Conservation (phyloP, 306 rosid species). For the Vigna unguiculata region DNA sequence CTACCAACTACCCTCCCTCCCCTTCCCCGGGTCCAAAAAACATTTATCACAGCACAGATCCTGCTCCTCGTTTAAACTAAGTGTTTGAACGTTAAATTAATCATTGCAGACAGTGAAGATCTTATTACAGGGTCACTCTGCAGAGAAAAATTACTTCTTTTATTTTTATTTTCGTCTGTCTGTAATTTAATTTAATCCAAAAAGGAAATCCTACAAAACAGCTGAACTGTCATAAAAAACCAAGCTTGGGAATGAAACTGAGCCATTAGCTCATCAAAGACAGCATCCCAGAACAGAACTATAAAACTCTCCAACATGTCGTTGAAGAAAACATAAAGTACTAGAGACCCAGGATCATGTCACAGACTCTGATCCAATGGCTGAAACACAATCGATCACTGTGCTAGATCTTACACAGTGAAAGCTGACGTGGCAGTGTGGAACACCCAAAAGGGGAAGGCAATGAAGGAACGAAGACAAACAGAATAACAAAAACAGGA, state of each 20-base stretch:
- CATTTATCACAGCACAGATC: slow-evolving; percentile 8
- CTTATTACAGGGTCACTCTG: slow-evolving; percentile 28
- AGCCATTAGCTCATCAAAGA: neutral
- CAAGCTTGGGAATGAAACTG: neutral
- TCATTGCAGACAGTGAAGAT: slow-evolving; percentile 22
- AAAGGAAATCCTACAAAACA: slow-evolving; percentile 17
- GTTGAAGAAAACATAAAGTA: neutral
- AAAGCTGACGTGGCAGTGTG: neutral
- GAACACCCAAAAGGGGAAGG: slow-evolving; percentile 15
- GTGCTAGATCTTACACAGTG: slow-evolving; percentile 21
- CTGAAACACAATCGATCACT: neutral
- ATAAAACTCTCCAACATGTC: neutral
- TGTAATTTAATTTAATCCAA: neutral
- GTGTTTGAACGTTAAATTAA: slow-evolving; percentile 7
- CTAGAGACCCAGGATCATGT: slow-evolving; percentile 16
- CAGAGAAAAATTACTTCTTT: neutral
- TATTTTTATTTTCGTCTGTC: neutral
- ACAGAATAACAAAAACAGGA: slow-evolving; percentile 7
- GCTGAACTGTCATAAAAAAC: slow-evolving; percentile 36
- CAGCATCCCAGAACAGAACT: neutral
- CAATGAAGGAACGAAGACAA: neutral
- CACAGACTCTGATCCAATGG: slow-evolving; percentile 45
- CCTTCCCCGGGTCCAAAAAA: slow-evolving; percentile 41
- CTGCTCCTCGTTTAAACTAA: slow-evolving; percentile 21
- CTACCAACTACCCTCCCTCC: slow-evolving; percentile 36